Base-by-base conservation (phyloP, 441 rosid genomes). In the Heliophila coronopifolia region DNA sequence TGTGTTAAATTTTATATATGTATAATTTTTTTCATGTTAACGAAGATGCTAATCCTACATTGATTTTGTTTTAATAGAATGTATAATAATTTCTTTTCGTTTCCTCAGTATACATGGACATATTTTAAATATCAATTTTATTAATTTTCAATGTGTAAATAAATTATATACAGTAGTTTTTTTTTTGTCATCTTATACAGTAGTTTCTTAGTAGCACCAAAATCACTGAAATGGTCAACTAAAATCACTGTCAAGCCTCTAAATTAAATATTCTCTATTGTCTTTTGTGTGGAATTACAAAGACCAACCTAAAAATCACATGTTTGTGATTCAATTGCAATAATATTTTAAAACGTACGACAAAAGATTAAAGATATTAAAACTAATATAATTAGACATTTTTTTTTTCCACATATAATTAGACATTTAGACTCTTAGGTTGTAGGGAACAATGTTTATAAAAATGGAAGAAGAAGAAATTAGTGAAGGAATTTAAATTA, bases 271-370 rank as follows among this genome's bases (percentile, higher is more conserved):
- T 33, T 13, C 24, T 19, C 3, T 7, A 17, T 19, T 7, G 36
- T 23, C 16, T 19, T 32, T 24, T 18, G 23, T 43, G 32, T 50
- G 40, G 10, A 51, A 33, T 42, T 14, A 51, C 13, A 26, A 50
- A 19, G 59, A 61, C 59, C 37, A 35, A 5, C 43, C 10, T 35
- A 42, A 34, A 39, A 43, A 43, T 61, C 59, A 34, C 53, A 61
- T 51, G 59, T 26, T 12, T 15, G 26, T 43, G 35, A 51, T 51
- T 61, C 24, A 25, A 50, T 2, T 32, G 24, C 50, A 9, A 41
- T 14, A 50, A 17, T 50, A 59, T 31, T 9, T 6, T n/a, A 12
- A 59, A 41, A 50, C 36, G 37, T 17, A 50, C 30, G 9, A 25
- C 50, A 26, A 9, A 17, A n/a, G 15, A 59, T 9, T 22, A 30